Conservation (phyloP, 371 early-diverging fungal species). For the Apophysomyces variabilis region DNA sequence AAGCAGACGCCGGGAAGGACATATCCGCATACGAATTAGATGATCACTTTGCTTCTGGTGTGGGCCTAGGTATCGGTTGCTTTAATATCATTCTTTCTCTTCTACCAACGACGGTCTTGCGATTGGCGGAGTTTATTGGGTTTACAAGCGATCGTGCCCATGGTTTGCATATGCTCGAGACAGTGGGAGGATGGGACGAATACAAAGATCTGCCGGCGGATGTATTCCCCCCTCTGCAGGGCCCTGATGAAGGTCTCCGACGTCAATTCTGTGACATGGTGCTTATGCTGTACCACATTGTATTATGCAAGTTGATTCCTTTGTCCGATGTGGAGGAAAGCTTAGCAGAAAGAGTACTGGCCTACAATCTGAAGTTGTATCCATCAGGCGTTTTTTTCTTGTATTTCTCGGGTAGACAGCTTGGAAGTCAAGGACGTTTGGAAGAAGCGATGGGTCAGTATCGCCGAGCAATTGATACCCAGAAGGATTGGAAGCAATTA, state of each 20-base stretch:
- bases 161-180: constrained; percentile 60
- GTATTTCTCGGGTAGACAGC: constrained; percentile 58
- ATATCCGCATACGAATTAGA: constrained; percentile 51
- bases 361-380: constrained; percentile 39
- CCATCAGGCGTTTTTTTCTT: constrained; percentile 65
- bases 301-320: constrained; percentile 61
- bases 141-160: constrained; percentile 66
- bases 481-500: constrained; percentile 69
- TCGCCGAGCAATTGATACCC: constrained; percentile 37
- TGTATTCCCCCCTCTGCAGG: constrained; percentile 36
- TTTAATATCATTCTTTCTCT: constrained; percentile 72
- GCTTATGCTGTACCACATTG: constrained; percentile 65
- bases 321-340: constrained; percentile 47
- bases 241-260: constrained; percentile 41
- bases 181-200: constrained; percentile 54
- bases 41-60: constrained; percentile 69
- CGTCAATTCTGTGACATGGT: constrained; percentile 62
- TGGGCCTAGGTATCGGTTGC: constrained; percentile 66
- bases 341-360: constrained; percentile 42
- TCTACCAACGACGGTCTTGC: constrained; percentile 63
- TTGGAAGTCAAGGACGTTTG: constrained; percentile 47
- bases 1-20: constrained; percentile 42
- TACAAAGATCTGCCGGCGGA: constrained; percentile 57
- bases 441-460: constrained; percentile 54
- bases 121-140: constrained; percentile 72